Conservation (phyloP, 352 stramenopile species). For the Phytophthora aleatoria region DNA sequence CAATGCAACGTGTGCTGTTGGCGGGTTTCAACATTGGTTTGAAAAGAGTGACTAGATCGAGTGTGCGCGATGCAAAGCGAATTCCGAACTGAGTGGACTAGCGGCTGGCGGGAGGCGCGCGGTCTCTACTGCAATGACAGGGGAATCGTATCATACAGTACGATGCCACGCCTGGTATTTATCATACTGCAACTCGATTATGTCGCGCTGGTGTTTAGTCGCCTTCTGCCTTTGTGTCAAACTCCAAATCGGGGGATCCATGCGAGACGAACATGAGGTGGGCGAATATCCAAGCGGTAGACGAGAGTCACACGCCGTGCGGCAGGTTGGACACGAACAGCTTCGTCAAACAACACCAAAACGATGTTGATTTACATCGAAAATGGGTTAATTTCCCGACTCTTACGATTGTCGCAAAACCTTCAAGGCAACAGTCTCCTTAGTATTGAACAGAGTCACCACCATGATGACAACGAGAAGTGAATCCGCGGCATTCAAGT, state of each 20-base stretch:
- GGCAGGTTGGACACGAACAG: slow-evolving; percentile 18
- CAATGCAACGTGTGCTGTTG: slow-evolving; percentile 20
- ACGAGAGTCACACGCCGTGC: slow-evolving; percentile 12
- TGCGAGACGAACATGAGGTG: slow-evolving; percentile 11
- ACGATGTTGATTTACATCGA: not conserved
- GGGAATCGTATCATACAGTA: not conserved
- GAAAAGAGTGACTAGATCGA: not conserved
- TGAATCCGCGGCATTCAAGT: slow-evolving; percentile 1
- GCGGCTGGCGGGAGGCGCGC: slow-evolving; percentile 2
- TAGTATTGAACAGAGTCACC: not conserved
- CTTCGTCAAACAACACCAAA: not conserved
- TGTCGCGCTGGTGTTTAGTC: slow-evolving; percentile 24
- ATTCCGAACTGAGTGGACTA: slow-evolving; percentile 26
- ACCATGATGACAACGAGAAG: not conserved
- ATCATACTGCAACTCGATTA: slow-evolving; percentile 10
- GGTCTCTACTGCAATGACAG: slow-evolving; percentile 21
- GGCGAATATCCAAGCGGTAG: slow-evolving; percentile 19
- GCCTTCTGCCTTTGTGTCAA: slow-evolving; percentile 24
- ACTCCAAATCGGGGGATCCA: slow-evolving; percentile 16
- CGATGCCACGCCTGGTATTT: no score
- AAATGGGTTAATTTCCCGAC: slow-evolving; percentile 15
- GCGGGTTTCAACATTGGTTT: slow-evolving; percentile 26
- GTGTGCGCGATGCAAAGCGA: not conserved
- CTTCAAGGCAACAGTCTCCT: not conserved
- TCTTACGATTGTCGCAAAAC: not conserved